Base-by-base conservation (phyloP, 345 rosid species). In the Odontarrhena argentea region DNA sequence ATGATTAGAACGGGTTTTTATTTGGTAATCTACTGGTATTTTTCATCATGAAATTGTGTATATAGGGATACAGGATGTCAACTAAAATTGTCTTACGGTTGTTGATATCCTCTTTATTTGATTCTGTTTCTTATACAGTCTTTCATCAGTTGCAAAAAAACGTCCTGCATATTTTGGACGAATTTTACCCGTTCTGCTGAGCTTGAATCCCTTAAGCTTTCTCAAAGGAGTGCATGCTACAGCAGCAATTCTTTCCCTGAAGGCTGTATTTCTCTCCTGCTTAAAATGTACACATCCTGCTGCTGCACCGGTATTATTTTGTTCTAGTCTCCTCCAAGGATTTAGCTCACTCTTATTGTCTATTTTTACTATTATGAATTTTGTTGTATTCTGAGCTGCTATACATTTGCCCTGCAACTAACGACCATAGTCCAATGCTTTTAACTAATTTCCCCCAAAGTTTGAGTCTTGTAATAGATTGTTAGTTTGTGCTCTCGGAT, bases 101-200 rank as follows among this genome's bases (percentile, higher is more conserved):
- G 50, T 53, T 62, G 50, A 25, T 24, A 15, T 49, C 49, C 62
- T 49, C 55, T 49, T 51, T 35, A 68, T 38, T 42, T 74, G 24
- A 66, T 60, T 60, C 24, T 74, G 15, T 54, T 82, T 76, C 77
- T 56, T 48, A 62, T 52, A 41, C 83, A 91, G 96, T 77, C 88
- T 94, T 71, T 86, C 91, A 59, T 81, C 87, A 61, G 85, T 94
- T 70, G 99, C 97, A 36, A 88, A 83, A 77, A 84, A 78, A 79
- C 84, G 96, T 63, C 96, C 97, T 76, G 83, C 91, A 66, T 87
- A 81, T 71, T 94, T 80, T 82, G 97, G 99, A 53, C 88, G 93
- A 66, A 87, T 94, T 79, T 75, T 94, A 69, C 86, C 99, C 62
- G 97, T 88, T 80, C 80, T 94, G 66, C 93, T 94, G 76, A 87